phyloP scores from a whole-genome alignment of 2,329 filamentous ascomycete species.

The Apiospora koreana region DNA sequence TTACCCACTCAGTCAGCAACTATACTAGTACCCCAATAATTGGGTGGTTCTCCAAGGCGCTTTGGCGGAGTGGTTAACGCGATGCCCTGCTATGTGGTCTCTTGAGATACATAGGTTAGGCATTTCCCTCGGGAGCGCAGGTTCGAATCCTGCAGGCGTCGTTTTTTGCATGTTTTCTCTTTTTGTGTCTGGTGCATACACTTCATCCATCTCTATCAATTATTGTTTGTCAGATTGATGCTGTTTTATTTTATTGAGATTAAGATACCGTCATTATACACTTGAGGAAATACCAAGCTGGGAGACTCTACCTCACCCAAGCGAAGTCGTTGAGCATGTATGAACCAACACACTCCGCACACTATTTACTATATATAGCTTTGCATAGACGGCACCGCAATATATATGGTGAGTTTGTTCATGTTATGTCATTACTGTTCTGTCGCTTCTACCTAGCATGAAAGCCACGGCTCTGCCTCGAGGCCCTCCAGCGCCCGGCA shows the following conservation, averaged over 20 bases:
- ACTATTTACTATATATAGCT: not conserved
- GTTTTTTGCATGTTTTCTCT: not conserved
- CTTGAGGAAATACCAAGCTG: too few relatives aligned
- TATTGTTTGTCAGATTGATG: not conserved
- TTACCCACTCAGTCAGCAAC: not conserved
- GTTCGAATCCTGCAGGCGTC: constrained; percentile 9
- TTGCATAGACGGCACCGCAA: too few relatives aligned
- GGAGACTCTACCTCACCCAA: not conserved
- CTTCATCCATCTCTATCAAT: not conserved
- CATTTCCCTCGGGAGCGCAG: constrained; percentile 8
- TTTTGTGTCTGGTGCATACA: not conserved
- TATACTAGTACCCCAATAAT: not conserved
- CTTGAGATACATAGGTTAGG: not conserved
- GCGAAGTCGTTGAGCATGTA: not conserved
- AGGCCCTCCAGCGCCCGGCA: not conserved
- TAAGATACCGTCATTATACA: too few relatives aligned
- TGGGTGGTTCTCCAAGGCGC: not conserved
- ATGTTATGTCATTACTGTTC: not conserved
- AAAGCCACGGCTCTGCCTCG: not conserved
- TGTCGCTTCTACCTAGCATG: not conserved
- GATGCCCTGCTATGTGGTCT: constrained; percentile 7
- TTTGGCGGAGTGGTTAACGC: constrained; percentile 9
- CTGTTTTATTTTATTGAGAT: too few relatives aligned
- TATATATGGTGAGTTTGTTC: not conserved
- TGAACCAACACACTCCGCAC: too few relatives aligned